Conservation (phyloP, 129 eudicot genomes). For the Lonicera japonica region DNA sequence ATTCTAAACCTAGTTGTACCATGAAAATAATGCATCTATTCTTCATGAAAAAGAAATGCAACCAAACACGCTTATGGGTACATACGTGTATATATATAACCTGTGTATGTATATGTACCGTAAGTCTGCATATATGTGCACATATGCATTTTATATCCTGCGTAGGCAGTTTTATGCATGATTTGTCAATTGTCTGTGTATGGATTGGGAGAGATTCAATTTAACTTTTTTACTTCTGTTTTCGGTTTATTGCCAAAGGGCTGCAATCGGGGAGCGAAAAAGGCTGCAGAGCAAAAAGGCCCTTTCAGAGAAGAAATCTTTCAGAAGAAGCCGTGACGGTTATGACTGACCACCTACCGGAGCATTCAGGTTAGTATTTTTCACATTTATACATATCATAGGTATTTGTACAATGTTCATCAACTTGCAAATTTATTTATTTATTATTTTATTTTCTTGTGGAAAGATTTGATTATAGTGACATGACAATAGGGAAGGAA, state of each 20-base stretch:
- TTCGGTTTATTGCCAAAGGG: constrained; percentile 28
- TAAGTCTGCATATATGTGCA: too few relatives aligned
- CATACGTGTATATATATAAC: too few relatives aligned
- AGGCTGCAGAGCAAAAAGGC: constrained; percentile 67
- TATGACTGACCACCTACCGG: constrained; percentile 44
- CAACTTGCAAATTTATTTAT: too few relatives aligned
- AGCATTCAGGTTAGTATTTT: neutral
- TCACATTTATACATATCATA: too few relatives aligned
- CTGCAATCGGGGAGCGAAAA: constrained; percentile 65
- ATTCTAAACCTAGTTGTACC: too few relatives aligned
- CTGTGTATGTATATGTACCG: too few relatives aligned
- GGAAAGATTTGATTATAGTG: too few relatives aligned
- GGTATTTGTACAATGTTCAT: too few relatives aligned
- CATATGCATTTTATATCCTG: neutral
- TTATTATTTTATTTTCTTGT: too few relatives aligned
- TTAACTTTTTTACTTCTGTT: neutral
- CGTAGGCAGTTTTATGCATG: neutral
- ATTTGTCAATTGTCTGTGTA: neutral
- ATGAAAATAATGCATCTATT: neutral
- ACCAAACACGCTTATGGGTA: too few relatives aligned
- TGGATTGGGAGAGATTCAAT: neutral
- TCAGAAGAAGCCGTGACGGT: constrained; percentile 67
- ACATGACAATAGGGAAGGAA: too few relatives aligned
- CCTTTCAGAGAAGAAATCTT: constrained; percentile 60
- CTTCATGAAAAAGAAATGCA: neutral